Percentiles rank a stretch among this genome's conserved stretches.
Evolutionary conservation across 306 rosid species (phyloP).

Genomic region (Biancaea sappan): DNA sequence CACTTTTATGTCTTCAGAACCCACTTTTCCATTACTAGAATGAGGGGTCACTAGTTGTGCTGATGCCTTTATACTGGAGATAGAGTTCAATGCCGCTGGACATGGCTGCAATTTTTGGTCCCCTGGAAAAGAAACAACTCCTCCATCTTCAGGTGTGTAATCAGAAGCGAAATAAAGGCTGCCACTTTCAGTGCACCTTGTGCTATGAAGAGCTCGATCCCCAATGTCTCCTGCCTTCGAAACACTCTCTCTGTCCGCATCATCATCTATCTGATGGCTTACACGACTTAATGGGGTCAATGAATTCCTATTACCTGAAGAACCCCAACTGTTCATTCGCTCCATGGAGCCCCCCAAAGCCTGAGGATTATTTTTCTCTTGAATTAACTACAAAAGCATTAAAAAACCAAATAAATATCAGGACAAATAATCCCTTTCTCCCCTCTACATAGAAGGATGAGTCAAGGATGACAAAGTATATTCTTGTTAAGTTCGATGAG

Average conservation of each 20-base stretch:
- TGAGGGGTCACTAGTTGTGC: constrained; percentile 35
- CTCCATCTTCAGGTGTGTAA: constrained; percentile 40
- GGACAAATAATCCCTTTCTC: neutral
- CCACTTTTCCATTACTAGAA: constrained; percentile 27
- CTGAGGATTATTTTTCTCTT: constrained; percentile 30
- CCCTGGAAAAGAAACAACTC: constrained; percentile 39
- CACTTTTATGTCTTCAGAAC: constrained; percentile 42
- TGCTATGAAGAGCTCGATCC: constrained; percentile 59
- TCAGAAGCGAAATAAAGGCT: constrained; percentile 32
- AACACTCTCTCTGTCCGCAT: constrained; percentile 44
- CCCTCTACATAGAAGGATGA: neutral
- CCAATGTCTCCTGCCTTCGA: constrained; percentile 73
- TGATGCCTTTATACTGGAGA: constrained; percentile 27
- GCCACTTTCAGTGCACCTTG: constrained; percentile 38
- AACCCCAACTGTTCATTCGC: constrained; percentile 39
- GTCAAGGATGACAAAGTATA: neutral
- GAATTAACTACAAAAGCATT: constrained; percentile 25
- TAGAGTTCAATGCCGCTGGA: neutral
- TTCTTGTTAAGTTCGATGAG: neutral
- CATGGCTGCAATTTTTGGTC: constrained; percentile 26
- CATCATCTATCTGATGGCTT: constrained; percentile 34
- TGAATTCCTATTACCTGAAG: constrained; percentile 48
- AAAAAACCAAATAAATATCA: neutral
- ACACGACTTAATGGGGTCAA: constrained; percentile 28
- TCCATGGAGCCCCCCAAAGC: constrained; percentile 36